Conservation (phyloP, 495 filamentous ascomycete species). For the Tuber magnatum region DNA sequence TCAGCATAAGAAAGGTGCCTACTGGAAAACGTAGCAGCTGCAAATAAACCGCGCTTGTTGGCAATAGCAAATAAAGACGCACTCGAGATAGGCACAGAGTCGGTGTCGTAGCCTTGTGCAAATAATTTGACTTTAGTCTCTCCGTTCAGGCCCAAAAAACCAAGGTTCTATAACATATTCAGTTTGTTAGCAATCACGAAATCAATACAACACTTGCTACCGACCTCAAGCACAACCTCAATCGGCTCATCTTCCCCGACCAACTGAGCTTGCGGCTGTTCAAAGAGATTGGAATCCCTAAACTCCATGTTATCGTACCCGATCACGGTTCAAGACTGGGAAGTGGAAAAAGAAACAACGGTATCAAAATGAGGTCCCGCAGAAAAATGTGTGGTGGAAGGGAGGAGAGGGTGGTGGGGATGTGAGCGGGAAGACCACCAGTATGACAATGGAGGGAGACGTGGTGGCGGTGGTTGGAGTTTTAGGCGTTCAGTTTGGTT, state of each 20-base stretch:
- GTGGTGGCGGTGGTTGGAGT: background rate
- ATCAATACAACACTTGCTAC: conserved; percentile 17
- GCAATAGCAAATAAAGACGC: conserved; percentile 83
- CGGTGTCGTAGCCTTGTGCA: conserved; percentile 67
- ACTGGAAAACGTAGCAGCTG: conserved; percentile 73
- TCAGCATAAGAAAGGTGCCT: conserved; percentile 10
- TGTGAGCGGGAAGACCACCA: background rate
- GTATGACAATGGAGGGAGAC: background rate
- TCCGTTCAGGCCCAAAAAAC: conserved; percentile 69
- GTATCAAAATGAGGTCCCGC: background rate
- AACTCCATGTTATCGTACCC: conserved; percentile 20
- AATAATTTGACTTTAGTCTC: conserved; percentile 76
- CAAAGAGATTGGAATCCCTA: conserved; percentile 31
- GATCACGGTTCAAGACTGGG: background rate
- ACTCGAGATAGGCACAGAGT: conserved; percentile 66
- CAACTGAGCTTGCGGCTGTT: conserved; percentile 31
- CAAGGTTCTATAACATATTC: conserved; percentile 55
- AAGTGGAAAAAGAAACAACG: background rate
- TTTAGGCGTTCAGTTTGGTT: background rate
- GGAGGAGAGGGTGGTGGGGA: background rate
- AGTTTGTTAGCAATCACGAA: conserved; percentile 14
- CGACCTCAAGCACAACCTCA: conserved; percentile 49
- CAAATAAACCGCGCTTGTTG: conserved; percentile 69
- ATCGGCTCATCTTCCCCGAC: conserved; percentile 43
- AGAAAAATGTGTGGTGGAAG: background rate